Evolutionary conservation across 805 yeast genomes (phyloP).

Genomic region (Diddensiella transvaalensis): DNA sequence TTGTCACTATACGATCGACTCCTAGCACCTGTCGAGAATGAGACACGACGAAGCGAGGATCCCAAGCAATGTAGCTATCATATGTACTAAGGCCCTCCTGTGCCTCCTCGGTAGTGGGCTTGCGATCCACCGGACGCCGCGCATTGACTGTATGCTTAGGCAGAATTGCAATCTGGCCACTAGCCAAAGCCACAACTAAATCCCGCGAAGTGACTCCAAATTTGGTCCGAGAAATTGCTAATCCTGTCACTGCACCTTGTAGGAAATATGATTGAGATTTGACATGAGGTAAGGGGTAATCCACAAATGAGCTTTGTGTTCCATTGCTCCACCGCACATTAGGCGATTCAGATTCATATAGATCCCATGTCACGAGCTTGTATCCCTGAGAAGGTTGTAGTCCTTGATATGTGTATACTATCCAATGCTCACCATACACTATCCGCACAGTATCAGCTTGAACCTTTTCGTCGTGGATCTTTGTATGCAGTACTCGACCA

Average conservation of each 20-base stretch:
- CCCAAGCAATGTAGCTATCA: slow-evolving; percentile 55
- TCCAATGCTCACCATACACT: slow-evolving; percentile 79
- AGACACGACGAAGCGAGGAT: slow-evolving; percentile 47
- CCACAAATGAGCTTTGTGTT: slow-evolving; percentile 36
- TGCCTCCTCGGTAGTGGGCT: slow-evolving; percentile 49
- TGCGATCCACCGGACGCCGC: slow-evolving; percentile 58
- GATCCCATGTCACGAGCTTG: slow-evolving; percentile 67
- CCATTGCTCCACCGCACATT: slow-evolving; percentile 38
- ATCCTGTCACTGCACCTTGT: slow-evolving; percentile 53
- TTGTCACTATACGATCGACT: slow-evolving; percentile 40
- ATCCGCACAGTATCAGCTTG: slow-evolving; percentile 45
- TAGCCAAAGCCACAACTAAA: slow-evolving; percentile 52
- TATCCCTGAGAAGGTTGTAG: slow-evolving; percentile 46
- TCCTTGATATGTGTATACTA: slow-evolving; percentile 63
- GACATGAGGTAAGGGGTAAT: slow-evolving; percentile 44
- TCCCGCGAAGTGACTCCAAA: slow-evolving; percentile 68
- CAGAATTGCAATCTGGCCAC: slow-evolving; percentile 61
- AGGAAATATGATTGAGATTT: slow-evolving; percentile 54
- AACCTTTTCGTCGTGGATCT: slow-evolving; percentile 40
- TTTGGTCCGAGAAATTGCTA: slow-evolving; percentile 55
- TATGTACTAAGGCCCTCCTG: slow-evolving; percentile 64
- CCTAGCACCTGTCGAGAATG: slow-evolving; percentile 46
- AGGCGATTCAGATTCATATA: slow-evolving; percentile 64
- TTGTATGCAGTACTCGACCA: slow-evolving; percentile 56
- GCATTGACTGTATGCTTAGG: slow-evolving; percentile 70